Evolutionary conservation across 306 rosid genomes (phyloP).

Genomic region (Inga leiocalycina): DNA sequence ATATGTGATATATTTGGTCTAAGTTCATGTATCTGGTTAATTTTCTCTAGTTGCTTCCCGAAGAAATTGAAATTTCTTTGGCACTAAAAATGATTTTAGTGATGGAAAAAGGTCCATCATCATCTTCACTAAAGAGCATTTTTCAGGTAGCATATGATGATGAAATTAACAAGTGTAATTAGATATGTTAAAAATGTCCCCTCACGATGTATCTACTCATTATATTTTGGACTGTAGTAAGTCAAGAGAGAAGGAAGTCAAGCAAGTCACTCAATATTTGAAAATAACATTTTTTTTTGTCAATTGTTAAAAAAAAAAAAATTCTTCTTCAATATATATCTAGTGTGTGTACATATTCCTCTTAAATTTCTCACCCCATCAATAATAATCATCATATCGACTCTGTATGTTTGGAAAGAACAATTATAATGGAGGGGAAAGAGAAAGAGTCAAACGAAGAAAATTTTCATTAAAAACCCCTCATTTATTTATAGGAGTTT

Average conservation of each 20-base stretch:
- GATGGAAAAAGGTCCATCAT: not conserved
- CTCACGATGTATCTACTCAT: not conserved
- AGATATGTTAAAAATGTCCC: not conserved
- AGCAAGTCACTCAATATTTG: not conserved
- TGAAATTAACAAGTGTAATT: not conserved
- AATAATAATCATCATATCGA: too few species aligned
- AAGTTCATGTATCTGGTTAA: not conserved
- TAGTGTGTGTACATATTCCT: too few species aligned
- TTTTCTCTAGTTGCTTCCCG: not conserved
- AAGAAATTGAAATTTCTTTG: not conserved
- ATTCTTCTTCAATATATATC: not conserved
- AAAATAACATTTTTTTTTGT: not conserved
- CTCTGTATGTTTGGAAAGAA: not conserved
- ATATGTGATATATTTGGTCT: not conserved
- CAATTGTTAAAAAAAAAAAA: not conserved
- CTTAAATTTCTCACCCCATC: too few species aligned
- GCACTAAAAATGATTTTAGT: not conserved
- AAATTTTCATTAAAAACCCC: not conserved
- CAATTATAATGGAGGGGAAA: not conserved
- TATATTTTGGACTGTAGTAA: not conserved
- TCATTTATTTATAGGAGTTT: not conserved
- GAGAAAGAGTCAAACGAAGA: not conserved
- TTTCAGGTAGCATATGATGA: not conserved
- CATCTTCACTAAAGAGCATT: not conserved
- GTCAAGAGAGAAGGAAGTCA: not conserved